Evolutionary conservation across 495 filamentous ascomycete genomes (phyloP), one percentile per base, ranked within the genome.

Genomic region (Penicillium flavigenum): DNA sequence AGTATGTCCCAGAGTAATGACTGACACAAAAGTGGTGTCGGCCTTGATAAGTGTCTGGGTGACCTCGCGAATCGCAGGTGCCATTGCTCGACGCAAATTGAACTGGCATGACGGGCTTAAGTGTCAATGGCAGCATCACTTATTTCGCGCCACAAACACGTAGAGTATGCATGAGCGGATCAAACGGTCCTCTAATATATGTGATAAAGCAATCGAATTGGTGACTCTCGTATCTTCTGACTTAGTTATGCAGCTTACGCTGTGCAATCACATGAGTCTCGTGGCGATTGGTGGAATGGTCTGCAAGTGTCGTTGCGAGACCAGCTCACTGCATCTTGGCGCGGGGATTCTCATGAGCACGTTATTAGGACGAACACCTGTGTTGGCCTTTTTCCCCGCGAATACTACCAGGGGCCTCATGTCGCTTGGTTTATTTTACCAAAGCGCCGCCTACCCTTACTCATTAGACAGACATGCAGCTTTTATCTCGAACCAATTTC

Each of bases 181-280:
- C 17, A 32, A 48, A 48, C 5, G 9, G 27, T 32, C 27, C 32
- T 20, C 17, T 10, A 32, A 3, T 32, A 20, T 32, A 32, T 26
- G 46, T 19, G 46, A 32, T 42, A 43, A 41, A 19, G 39, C 38
- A 44, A 43, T 29, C n/a, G 41, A 43, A 43, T 43, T 29, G n/a
- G n/a, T 43, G 9, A 17, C 8, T 17, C 9, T 44, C 9, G 36
- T 42, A 53, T 41, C 39, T 43, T 22, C 51, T 53, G 39, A 53
- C 51, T 44, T 22, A 14, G 22, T 53, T 41, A 53, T 53, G 51
- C 51, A 53, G 51, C 39, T 53, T 53, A 44, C n/a, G 39, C 51
- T 44, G 39, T 27, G n/a, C 24, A 32, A 9, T 53, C 26, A 53
- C 51, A 8, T 27, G 24, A 12, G 14, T 44, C 16, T 26, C 8